phyloP scores from a whole-genome alignment of 371 early-diverging fungal genomes.

The Rhizomucor miehei region DNA sequence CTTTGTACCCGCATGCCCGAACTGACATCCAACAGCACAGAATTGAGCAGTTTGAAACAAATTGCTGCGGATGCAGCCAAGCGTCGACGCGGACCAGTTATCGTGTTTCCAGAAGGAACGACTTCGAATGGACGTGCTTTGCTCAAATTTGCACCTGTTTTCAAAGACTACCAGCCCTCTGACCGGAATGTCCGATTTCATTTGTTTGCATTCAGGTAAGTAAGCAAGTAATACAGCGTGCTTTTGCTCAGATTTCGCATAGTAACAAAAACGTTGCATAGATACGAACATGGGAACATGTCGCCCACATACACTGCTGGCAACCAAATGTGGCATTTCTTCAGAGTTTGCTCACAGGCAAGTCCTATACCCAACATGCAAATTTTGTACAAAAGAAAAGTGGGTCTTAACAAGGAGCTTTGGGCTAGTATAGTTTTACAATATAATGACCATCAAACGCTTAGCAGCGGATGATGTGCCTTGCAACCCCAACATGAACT shows the following conservation, averaged over 20 bases:
- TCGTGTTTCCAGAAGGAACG: constrained; percentile 86
- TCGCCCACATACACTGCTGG: constrained; percentile 71
- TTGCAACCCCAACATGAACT: constrained; percentile 22
- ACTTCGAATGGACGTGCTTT: constrained; percentile 88
- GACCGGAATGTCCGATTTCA: constrained; percentile 55
- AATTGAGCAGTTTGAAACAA: constrained; percentile 23
- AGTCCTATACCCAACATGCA: not conserved
- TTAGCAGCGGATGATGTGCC: constrained; percentile 54
- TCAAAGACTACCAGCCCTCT: constrained; percentile 49
- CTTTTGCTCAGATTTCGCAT: too few species aligned
- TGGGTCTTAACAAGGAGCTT: not conserved
- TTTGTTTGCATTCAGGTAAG: constrained; percentile 71
- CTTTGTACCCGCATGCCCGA: constrained; percentile 45
- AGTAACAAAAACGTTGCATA: constrained; percentile 7
- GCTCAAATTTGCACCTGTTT: constrained; percentile 70
- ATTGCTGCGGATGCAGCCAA: constrained; percentile 48
- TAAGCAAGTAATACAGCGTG: too few species aligned
- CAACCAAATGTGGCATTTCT: constrained; percentile 54
- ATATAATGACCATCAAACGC: constrained; percentile 54
- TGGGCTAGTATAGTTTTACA: constrained; percentile 44
- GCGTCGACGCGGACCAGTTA: constrained; percentile 62
- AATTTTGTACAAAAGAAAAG: not conserved
- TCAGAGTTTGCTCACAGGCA: constrained; percentile 61
- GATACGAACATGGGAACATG: constrained; percentile 66
- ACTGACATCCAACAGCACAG: constrained; percentile 20